A percentile compares a stretch with the other conserved stretches of the same genome.
phyloP scores from a whole-genome alignment of 2,329 filamentous ascomycete genomes.

The Fusarium dimerum region DNA sequence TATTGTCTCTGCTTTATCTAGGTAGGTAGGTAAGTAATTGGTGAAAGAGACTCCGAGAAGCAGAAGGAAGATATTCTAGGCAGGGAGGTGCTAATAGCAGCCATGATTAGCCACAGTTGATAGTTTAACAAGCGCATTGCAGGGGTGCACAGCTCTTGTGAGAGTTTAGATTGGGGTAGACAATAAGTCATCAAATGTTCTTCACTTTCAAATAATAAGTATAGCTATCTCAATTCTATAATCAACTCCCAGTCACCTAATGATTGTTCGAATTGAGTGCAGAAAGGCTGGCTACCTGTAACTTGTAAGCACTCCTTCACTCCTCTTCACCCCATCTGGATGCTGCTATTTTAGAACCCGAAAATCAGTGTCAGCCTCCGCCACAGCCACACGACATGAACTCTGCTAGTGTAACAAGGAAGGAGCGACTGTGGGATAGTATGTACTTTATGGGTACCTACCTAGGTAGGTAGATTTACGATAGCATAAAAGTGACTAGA shows the following conservation, averaged over 20 bases:
- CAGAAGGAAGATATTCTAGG: conserved; percentile 4
- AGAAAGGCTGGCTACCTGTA: background rate
- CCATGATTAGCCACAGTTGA: conserved; percentile 12
- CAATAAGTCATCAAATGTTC: no score
- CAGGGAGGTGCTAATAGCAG: background rate
- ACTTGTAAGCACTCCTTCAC: background rate
- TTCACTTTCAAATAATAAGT: no score
- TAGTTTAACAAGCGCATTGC: no score
- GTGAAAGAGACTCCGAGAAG: background rate
- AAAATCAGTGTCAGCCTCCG: conserved; percentile 18
- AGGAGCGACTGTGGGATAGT: conserved; percentile 2
- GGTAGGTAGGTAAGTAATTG: background rate
- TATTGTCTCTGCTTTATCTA: background rate
- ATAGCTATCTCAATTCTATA: no score
- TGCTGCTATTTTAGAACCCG: conserved; percentile 21
- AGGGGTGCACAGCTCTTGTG: no score
- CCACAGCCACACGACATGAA: conserved; percentile 25
- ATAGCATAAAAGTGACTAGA: no score
- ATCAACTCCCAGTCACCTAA: no score
- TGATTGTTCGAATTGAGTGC: no score
- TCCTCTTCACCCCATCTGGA: no score
- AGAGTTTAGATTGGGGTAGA: no score
- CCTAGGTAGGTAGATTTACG: no score
- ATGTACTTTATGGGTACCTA: background rate
- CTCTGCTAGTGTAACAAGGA: conserved; percentile 9